Base-by-base conservation (phyloP, 805 yeast species). In the Zygotorulaspora sp. region DNA sequence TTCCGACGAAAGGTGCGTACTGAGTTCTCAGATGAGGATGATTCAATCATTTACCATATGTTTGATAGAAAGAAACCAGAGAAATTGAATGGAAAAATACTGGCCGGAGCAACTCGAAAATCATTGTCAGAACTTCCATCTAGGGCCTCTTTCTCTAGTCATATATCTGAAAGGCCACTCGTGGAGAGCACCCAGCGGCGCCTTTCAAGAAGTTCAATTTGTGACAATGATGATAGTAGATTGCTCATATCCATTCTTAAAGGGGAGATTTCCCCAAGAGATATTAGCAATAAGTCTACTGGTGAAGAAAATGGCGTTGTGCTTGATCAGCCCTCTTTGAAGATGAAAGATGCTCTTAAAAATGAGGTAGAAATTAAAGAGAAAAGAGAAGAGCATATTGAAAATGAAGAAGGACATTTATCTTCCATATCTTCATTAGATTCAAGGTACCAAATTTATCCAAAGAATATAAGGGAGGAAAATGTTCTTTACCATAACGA, bases 21-120 rank as follows among this genome's bases (percentile, higher is more conserved):
- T 25, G 43, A 38, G 13, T 36, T 38, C n/a, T 39, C 42, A 5
- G 46, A 43, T 21, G 46, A 37, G 8, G 46, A 43, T 31, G 46
- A 43, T 22, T 43, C 46, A 6, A 27, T 43, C 7, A 43, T 43
- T 10, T 41, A 21, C 28, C 40, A 39, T 26, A 19, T 43, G 24
- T 36, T 43, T 11, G 40, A 39, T 13, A 11, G 21, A 11, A 22
- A 17, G 22, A 36, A 28, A 19, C 35, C 30, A 10, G 8, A 14
- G 5, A 26, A 15, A 12, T 28, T 21, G 3, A 15, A 25, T 11
- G 19, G 22, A 12, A 43, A 43, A 19, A 19, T 27, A 9, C 25
- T 43, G 10, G 42, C 36, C 13, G 46, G 46, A 3, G 46, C 46
- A 6, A 36, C 43, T 6, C 29, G 27, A 8, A 40, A 36, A 32